Base-by-base conservation (phyloP, 1,139 yeast species). In the Casaregolazyma lundiana region DNA sequence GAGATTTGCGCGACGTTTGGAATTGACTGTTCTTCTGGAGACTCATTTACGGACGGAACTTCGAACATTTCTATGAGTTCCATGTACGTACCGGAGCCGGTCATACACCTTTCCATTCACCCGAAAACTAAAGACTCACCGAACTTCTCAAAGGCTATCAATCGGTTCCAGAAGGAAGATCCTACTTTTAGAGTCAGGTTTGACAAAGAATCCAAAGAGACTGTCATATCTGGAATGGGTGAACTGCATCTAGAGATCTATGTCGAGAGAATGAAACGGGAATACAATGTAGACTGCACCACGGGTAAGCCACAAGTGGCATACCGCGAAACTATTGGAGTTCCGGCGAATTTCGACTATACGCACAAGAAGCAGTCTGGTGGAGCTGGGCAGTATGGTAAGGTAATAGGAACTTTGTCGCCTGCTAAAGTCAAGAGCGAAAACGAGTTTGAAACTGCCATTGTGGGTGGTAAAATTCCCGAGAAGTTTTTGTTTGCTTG, bases 1-100 rank as follows among this genome's bases (percentile, higher is more conserved):
- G 98, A 92, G 71, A 92, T 92, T 60, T 94, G 99, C 72, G 99
- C 99, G 46, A 92, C 98, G 53, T 92, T 94, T 62, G 99, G 99
- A 69, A 85, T 92, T 59, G 98, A 94, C 68, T 92, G 99, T 76
- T 84, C 97, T n/a, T 94, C 98, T 7, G 99, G 99, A 63, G 98
- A 92, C 65, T 89, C 97, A 7, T 92, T 92, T 68, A 84, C 95
- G 45, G 94, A 85, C 60, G 90, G 95, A 43, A 58, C 53, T 32
- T 49, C 56, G 43, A 76, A 77, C 41, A 84, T 85, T 60, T 83
- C 97, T 51, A 90, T 92, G 97, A 81, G 95, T 50, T 87, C 97
- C 6, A 92, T 92, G 98, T 92, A 77, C 69, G 97, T 92, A 51
- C 98, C 98, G 4, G 98, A 92, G 68, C 96, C 98, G 0, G 98